Base-by-base conservation (phyloP, 495 filamentous ascomycete species). In the Staphylotrichum longicolle region DNA sequence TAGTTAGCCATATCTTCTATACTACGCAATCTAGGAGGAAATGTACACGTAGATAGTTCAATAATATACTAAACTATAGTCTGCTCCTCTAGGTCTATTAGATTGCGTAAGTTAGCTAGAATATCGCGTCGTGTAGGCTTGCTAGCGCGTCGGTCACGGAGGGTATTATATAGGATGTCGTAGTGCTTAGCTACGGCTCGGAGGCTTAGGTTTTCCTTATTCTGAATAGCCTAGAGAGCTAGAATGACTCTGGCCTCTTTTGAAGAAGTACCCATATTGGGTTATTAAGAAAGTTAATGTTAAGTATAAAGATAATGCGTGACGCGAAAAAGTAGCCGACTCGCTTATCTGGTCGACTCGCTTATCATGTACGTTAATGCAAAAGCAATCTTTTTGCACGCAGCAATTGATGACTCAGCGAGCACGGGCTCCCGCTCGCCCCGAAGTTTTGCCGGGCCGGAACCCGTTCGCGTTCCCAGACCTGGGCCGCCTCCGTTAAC, bases 71-170 rank as follows among this genome's bases (percentile, higher is more conserved):
- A 2, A 39, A 39, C 37, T 39, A 39, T 39, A 6, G 37, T 39
- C 37, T 39, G 37, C 37, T 39, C 37, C 10, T 39, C 37, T 39
- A 39, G 10, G 10, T 49, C 35, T 42, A 20, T 47, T 1, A 57
- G 41, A 3, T 34, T 57, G 10, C 42, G n/a, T 57, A 20, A 57
- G 42, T 57, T 60, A 47, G 47, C 20, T 45, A 35, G 47, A 44
- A 60, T 60, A 60, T 60, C 39, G 46, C 46, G 46, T 59, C 57
- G 45, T 51, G 34, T 4, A 59, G 46, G 57, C 46, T 35, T 14
- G 27, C 58, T 37, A 37, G 47, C 48, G 58, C 58, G 58, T 60
- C 58, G 47, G 47, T 35, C 34, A 7, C 35, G 40, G 32, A 53
- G 48, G 7, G 55, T 53, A 30, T 5, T 20, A 3, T 44, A 5